Percentiles rank a stretch among this genome's conserved stretches.
Conservation (phyloP, 1,284 basidiomycete genomes). For the Ganoderma lucidum region DNA sequence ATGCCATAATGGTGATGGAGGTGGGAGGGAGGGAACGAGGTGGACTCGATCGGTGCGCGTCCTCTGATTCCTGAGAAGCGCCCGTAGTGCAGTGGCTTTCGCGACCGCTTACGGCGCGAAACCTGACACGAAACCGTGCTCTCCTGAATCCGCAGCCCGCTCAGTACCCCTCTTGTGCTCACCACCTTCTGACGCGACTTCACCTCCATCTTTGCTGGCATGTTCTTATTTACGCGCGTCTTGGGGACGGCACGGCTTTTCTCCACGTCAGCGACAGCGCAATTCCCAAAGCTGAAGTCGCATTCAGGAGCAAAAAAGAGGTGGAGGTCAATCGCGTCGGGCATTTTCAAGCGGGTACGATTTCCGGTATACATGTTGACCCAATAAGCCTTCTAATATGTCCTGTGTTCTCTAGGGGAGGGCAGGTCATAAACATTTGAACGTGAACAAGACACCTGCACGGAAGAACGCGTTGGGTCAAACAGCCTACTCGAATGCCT, state of each 20-base stretch:
- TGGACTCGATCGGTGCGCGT: conserved; percentile 16
- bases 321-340: conserved; percentile 74
- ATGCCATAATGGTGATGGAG: conserved; percentile 51
- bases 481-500: conserved; percentile 68
- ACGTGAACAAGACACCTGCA: conserved; percentile 68
- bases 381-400: conserved; percentile 7
- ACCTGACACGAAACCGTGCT: neutral
- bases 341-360: conserved; percentile 81
- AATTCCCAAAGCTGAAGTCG: conserved; percentile 71
- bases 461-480: conserved; percentile 72
- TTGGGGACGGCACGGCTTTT: conserved; percentile 44
- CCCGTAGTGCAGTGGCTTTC: conserved; percentile 2
- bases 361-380: conserved; percentile 8
- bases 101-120: neutral
- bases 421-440: conserved; percentile 75
- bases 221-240: conserved; percentile 37
- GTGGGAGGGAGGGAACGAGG: conserved; percentile 23
- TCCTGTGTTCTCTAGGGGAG: conserved; percentile 57
- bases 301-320: conserved; percentile 85
- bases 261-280: conserved; percentile 42
- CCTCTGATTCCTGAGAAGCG: conserved; percentile 7
- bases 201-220: conserved; percentile 12
- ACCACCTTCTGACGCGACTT: neutral
- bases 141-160: neutral
- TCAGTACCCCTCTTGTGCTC: conserved; percentile 6